Percentiles rank a stretch among this genome's conserved stretches.
phyloP scores from a whole-genome alignment of 139 green algal genomes.

The Volvox africanus region DNA sequence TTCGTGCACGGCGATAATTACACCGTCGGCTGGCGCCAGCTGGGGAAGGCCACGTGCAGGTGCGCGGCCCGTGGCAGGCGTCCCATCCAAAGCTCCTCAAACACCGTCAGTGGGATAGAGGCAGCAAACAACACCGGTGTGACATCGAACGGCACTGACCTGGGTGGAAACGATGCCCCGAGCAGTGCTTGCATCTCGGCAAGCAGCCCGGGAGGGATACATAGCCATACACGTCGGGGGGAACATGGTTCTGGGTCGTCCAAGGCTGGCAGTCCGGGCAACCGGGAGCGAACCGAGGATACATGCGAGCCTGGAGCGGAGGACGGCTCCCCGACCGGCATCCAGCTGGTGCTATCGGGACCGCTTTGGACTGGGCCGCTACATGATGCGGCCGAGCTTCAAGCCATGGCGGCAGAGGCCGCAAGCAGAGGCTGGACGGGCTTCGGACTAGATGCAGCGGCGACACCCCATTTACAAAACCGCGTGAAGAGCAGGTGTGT shows the following conservation, averaged over 20 bases:
- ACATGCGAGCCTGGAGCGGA: neutral
- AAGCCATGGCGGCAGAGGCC: constrained; percentile 54
- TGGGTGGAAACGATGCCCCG: no score
- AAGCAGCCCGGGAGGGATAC: no score
- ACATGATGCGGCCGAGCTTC: constrained; percentile 62
- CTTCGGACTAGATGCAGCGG: neutral
- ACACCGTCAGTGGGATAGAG: no score
- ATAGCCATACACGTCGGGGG: no score
- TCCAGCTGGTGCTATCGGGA: constrained; percentile 57
- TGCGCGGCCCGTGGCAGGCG: constrained; percentile 6
- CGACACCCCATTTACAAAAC: neutral
- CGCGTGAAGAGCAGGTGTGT: constrained; percentile 25
- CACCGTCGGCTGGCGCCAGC: constrained; percentile 37
- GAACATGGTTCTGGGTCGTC: no score
- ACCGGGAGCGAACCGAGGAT: no score
- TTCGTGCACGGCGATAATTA: constrained; percentile 55
- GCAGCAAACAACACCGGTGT: no score
- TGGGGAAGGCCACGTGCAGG: constrained; percentile 43
- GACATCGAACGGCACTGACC: no score
- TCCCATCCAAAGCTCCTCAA: neutral
- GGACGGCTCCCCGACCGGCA: neutral
- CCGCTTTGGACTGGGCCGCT: constrained; percentile 72
- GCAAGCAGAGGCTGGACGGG: constrained; percentile 51
- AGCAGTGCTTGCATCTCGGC: no score
- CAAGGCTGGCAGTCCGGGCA: no score